phyloP scores from a whole-genome alignment of 768 basidiomycete species.

The Mycena galericulata region DNA sequence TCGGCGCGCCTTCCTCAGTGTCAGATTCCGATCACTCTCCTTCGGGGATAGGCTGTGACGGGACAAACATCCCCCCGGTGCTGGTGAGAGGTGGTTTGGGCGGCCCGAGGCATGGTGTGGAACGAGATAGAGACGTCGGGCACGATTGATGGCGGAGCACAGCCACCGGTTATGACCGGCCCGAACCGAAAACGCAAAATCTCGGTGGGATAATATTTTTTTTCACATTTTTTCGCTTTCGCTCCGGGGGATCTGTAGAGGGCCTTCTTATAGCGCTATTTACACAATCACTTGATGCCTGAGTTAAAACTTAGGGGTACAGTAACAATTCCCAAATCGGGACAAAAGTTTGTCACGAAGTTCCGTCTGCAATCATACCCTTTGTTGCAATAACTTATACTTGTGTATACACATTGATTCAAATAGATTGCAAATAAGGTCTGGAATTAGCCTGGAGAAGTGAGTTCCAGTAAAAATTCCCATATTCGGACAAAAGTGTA shows the following conservation, averaged over 20 bases:
- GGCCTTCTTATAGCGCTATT: not conserved
- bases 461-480: too few species aligned
- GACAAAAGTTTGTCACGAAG: not conserved
- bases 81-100: not conserved
- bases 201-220: not conserved
- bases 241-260: constrained; percentile 3
- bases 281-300: not conserved
- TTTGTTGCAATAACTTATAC: too few species aligned
- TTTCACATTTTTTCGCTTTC: not conserved
- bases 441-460: too few species aligned
- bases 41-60: not conserved
- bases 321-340: constrained; percentile 1
- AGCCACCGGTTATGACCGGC: constrained; percentile 21
- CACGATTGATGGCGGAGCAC: constrained; percentile 3
- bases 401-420: too few species aligned
- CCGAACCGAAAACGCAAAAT: constrained; percentile 18
- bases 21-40: too few species aligned
- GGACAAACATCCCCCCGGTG: constrained; percentile 8
- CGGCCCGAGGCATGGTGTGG: not conserved
- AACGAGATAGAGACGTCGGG: not conserved
- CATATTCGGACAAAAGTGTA: too few species aligned
- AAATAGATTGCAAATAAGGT: too few species aligned
- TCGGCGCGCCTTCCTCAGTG: too few species aligned
- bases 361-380: too few species aligned
- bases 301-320: not conserved